Base-by-base conservation (phyloP, 2,329 filamentous ascomycete species). In the Epicoccum nigrum region DNA sequence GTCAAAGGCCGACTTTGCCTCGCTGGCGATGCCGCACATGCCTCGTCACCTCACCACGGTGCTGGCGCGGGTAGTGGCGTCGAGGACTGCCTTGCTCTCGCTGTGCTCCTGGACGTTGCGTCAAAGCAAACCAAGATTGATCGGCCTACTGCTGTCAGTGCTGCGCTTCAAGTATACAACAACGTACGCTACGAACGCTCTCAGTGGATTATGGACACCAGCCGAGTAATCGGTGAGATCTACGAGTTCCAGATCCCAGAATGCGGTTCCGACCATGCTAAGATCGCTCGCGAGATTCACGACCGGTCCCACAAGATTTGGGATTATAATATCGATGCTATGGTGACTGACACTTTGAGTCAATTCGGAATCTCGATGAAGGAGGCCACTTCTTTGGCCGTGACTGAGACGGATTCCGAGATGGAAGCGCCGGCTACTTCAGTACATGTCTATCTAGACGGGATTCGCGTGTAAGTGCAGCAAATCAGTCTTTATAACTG, bases 41-140 rank as follows among this genome's bases (percentile, higher is more conserved):
- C 62, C 17, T 21, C 47, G 4, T 28, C 51, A 1, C 60, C 62
- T 2, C 53, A 58, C 46, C 60, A 60, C 11, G 62, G 59, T 13
- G 60, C 56, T 9, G 60, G 62, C 4, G 62, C 62, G 11, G 45
- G 58, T 12, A 35, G 34, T 23, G 61, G 54, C 7, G 53, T 64
- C 16, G 61, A 64, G 31, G 61, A 64, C 38, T 76, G 73, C 1
- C 66, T 80, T 9, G 62, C 31, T 9, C 27, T 58, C 4, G 31
- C 21, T 16, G 17, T 20, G 6, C 35, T 54, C 17, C 12, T 54
- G 8, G 2, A 45, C 6, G 30, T 4, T 16, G 35, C 31, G 23
- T 17, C 45, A 11, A 7, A 45, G 17, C 21, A 13, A 6, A 4
- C 21, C 11, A 38, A 40, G 27, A n/a, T 25, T 2, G 13, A 34